Evolutionary conservation across 73 alveolate genomes (phyloP).

Genomic region (Effrenium voratum): DNA sequence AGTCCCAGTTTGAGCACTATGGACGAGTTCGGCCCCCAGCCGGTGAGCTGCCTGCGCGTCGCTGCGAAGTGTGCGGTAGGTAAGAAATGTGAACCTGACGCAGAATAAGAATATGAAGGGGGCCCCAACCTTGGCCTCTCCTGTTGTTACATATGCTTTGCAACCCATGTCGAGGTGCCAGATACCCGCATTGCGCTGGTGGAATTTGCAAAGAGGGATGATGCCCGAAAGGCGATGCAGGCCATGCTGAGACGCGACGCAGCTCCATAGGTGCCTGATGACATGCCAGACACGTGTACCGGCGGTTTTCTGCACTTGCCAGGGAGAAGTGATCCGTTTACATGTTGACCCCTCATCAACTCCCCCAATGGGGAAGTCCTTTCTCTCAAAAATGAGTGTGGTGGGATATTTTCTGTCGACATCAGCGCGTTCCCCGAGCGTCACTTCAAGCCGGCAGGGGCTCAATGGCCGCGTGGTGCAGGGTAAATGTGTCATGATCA

Average conservation of each 20-base stretch:
- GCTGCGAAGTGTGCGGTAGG: background rate
- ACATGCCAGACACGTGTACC: no score
- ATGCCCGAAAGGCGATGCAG: constrained; percentile 91
- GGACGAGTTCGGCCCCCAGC: constrained; percentile 49
- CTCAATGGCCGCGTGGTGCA: constrained; percentile 81
- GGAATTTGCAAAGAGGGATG: constrained; percentile 92
- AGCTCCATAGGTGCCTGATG: constrained; percentile 29
- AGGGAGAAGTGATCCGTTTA: no score
- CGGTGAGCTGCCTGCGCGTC: no score
- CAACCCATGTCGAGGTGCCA: constrained; percentile 56
- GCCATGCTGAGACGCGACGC: constrained; percentile 71
- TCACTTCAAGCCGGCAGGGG: constrained; percentile 60
- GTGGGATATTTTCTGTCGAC: no score
- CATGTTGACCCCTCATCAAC: no score
- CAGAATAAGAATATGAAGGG: constrained; percentile 90
- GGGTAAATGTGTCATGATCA: constrained; percentile 77
- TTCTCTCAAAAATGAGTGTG: no score
- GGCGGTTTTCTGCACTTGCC: no score
- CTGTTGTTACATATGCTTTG: background rate
- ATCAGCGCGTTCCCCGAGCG: no score
- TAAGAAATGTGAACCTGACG: constrained; percentile 54
- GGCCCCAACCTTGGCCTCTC: constrained; percentile 20
- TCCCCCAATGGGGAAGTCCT: no score
- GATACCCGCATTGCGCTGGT: constrained; percentile 85
- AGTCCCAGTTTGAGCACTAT: constrained; percentile 74